Evolutionary conservation across 2,329 filamentous ascomycete species (phyloP).

Genomic region (Alternaria arborescens): DNA sequence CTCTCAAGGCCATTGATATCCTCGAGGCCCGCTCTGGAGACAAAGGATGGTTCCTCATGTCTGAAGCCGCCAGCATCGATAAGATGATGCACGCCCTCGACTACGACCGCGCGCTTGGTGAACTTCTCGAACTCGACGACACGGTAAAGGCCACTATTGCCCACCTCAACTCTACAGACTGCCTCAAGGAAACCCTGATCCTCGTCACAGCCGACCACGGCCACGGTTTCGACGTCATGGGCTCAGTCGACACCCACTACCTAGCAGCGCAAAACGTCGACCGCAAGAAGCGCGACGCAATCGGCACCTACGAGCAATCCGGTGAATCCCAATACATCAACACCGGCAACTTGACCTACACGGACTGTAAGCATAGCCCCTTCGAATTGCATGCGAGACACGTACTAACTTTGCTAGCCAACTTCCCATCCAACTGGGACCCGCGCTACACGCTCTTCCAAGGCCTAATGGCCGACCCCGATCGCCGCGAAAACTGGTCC

Average conservation of each 20-base stretch:
- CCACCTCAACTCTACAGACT: slow-evolving; percentile 71
- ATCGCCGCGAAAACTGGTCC: slow-evolving; percentile 78
- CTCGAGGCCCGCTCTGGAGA: slow-evolving; percentile 71
- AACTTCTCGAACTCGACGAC: slow-evolving; percentile 86
- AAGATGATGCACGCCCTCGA: slow-evolving; percentile 89
- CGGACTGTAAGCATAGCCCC: slow-evolving; percentile 25
- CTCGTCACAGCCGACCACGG: slow-evolving; percentile 88
- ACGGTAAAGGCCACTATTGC: slow-evolving; percentile 78
- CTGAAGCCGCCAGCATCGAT: slow-evolving; percentile 84
- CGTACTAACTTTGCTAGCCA: slow-evolving; percentile 31
- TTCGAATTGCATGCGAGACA: no score
- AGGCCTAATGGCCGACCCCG: slow-evolving; percentile 75
- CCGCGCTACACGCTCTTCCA: slow-evolving; percentile 82
- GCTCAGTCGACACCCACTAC: slow-evolving; percentile 82
- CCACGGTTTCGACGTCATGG: slow-evolving; percentile 88
- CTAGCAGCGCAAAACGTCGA: slow-evolving; percentile 70
- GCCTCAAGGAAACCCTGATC: slow-evolving; percentile 78
- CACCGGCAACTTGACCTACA: slow-evolving; percentile 68
- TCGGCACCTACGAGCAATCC: slow-evolving; percentile 77
- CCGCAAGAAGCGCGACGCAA: slow-evolving; percentile 76
- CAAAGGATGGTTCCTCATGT: slow-evolving; percentile 87
- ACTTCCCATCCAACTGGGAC: slow-evolving; percentile 86
- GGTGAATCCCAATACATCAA: slow-evolving; percentile 80
- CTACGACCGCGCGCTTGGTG: slow-evolving; percentile 84
- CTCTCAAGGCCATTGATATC: slow-evolving; percentile 83